These are phyloP conservation scores for Phaeolepiota aurea DNA, from an alignment of 768 basidiomycete genomes.

Conservation along the genomic window DNA sequence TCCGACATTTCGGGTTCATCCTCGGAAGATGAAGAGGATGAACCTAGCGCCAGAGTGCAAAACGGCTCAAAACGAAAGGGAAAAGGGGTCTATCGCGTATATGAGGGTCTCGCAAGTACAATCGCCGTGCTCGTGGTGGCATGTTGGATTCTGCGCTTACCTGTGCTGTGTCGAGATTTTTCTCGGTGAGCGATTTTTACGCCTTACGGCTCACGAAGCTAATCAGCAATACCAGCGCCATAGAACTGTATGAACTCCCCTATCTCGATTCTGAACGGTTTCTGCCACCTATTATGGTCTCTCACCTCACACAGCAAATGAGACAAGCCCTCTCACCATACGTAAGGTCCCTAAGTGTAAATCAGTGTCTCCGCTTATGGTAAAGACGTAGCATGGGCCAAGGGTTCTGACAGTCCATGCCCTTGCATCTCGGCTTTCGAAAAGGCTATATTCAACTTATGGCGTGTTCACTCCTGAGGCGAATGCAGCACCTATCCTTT, in stretches of 20 bases:
- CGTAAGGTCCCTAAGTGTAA: constrained; percentile 34
- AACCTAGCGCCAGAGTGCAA: constrained; percentile 4
- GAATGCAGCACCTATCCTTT: constrained; percentile 71
- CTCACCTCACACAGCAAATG: constrained; percentile 68
- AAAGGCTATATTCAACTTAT: constrained; percentile 41
- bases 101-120: constrained; percentile 35
- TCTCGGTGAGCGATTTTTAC: constrained; percentile 51
- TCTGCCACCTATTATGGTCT: constrained; percentile 51
- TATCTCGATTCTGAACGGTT: constrained; percentile 67
- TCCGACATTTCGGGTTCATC: constrained; percentile 33
- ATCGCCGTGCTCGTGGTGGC: constrained; percentile 67
- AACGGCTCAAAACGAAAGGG: background rate
- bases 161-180: constrained; percentile 70
- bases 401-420: constrained; percentile 45
- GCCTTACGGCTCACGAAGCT: constrained; percentile 1
- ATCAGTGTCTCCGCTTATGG: background rate
- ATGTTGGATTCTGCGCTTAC: constrained; percentile 75
- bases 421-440: constrained; percentile 56
- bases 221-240: constrained; percentile 40
- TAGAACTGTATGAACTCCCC: constrained; percentile 70
- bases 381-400: constrained; percentile 52
- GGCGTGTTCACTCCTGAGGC: constrained; percentile 61
- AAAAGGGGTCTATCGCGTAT: constrained; percentile 9
- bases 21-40: constrained; percentile 21
- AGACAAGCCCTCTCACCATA: constrained; percentile 60